Conservation (phyloP, 140 eudicot species). For the Ambrosia hybrid region DNA sequence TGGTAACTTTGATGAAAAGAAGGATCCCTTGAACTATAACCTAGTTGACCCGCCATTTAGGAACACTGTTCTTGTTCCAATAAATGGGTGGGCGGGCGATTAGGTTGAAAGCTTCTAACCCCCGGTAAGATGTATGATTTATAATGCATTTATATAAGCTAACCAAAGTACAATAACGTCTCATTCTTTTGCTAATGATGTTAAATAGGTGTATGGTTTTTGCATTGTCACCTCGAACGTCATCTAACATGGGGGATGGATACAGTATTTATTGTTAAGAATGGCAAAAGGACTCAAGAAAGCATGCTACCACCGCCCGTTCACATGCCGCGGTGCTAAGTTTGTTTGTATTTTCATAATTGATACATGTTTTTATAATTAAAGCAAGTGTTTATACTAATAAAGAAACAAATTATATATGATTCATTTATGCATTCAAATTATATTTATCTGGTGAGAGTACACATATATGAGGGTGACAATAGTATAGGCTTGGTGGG, state of each 20-base stretch:
- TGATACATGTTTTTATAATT: not conserved
- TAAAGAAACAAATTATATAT: too few relatives aligned
- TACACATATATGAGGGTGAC: too few relatives aligned
- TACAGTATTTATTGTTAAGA: conserved; percentile 44
- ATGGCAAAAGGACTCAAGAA: conserved; percentile 31
- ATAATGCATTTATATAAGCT: not conserved
- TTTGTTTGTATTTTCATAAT: not conserved
- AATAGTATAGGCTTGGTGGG: too few relatives aligned
- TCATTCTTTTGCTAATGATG: conserved; percentile 6
- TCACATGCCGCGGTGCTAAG: conserved; percentile 53
- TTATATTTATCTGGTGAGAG: too few relatives aligned
- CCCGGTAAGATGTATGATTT: conserved; percentile 39
- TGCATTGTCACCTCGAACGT: conserved; percentile 63
- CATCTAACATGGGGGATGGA: conserved; percentile 72
- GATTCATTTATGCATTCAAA: too few relatives aligned
- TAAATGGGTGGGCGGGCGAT: conserved; percentile 58
- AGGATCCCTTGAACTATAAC: conserved; percentile 53
- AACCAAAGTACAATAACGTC: not conserved
- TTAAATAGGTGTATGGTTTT: conserved; percentile 54
- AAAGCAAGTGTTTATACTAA: too few relatives aligned
- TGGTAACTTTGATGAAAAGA: conserved; percentile 50
- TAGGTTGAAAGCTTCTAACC: conserved; percentile 60
- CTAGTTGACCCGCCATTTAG: conserved; percentile 54
- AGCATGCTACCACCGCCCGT: conserved; percentile 50
- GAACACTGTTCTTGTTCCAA: conserved; percentile 60